Base-by-base conservation (phyloP, 768 basidiomycete species). In the Boletus vinaceobasis region DNA sequence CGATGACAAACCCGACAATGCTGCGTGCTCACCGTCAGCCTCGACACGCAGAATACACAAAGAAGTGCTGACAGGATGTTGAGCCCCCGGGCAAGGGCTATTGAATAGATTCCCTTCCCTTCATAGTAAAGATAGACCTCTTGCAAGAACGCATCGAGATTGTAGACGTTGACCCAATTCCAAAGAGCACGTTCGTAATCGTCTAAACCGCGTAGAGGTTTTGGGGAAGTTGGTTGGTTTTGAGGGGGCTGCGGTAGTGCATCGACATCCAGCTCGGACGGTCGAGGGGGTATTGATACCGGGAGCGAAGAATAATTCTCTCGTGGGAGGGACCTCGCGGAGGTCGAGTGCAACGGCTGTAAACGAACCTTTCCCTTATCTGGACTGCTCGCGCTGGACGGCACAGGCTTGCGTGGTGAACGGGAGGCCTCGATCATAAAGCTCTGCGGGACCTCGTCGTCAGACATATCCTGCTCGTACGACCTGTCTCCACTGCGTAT, bases 151-250 rank as follows among this genome's bases (percentile, higher is more conserved):
- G 85, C 86, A 65, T 99, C 97, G 37, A 99, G 79, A 67, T 99
- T 98, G 68, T 93, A 93, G 13, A 98, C 93, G 67, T 99, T 99
- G 55, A 98, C 93, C 97, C 97, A 99, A 54, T 90, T 89, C 97
- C 97, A 99, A 45, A 98, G 71, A 1, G 97, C 97, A 55, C 85
- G 86, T 70, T 99, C 94, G 65, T 90, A 86, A 13, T 85, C 84
- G 64, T 93, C 88, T 43, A 93, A 69, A 9, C 90, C 88, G 48
- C 83, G 80, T 79, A 85, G 81, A 40, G 74, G 77, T 56, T 75
- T 83, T 19, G 72, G 63, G 40, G 62, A 62, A 27, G 53, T 21
- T 21, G 61, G 60, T 11, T 53, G 64, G 52, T 62, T 63, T 40
- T 65, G 62, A 21, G 59, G 59, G 8, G 59, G 47, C 21, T 51